Conservation (phyloP, 345 rosid genomes). For the Capsella bursapastoris region DNA sequence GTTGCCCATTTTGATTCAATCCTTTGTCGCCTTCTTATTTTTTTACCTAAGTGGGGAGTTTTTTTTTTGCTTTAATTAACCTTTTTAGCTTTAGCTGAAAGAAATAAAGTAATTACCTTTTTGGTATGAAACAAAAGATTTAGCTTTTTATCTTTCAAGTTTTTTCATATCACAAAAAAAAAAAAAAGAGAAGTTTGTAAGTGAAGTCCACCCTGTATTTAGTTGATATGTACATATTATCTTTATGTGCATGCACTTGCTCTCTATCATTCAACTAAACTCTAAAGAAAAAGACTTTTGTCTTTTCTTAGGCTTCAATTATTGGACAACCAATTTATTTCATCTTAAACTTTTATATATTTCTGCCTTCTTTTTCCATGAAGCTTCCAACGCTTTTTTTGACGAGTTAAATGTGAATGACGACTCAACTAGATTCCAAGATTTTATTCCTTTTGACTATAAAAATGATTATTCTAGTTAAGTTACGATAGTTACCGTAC, state of each 20-base stretch:
- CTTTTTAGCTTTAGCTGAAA: constrained; percentile 32
- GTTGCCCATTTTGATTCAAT: constrained; percentile 26
- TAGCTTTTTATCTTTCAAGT: constrained; percentile 19
- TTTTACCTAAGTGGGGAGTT: constrained; percentile 30
- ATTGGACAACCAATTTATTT: constrained; percentile 31
- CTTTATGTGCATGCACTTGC: constrained; percentile 46
- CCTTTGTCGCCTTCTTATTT: constrained; percentile 36
- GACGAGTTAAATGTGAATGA: constrained; percentile 25
- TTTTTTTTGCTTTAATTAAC: constrained; percentile 24
- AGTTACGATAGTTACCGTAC: not conserved
- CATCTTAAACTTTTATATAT: not conserved
- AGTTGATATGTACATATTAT: constrained; percentile 32
- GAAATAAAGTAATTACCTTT: constrained; percentile 37
- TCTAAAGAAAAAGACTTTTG: not conserved
- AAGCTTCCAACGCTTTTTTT: constrained; percentile 41
- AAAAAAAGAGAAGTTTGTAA: not conserved
- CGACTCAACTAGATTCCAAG: constrained; percentile 12
- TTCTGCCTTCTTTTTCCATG: constrained; percentile 29
- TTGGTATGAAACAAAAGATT: constrained; percentile 36
- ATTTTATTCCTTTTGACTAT: not conserved
- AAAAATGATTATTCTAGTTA: not conserved
- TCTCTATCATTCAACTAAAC: not conserved
- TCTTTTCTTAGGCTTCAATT: constrained; percentile 43
- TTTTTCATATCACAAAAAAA: constrained; percentile 19
- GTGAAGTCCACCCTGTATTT: constrained; percentile 45